Conservation (phyloP, 2,329 filamentous ascomycete genomes). For the Biscogniauxia sp. region DNA sequence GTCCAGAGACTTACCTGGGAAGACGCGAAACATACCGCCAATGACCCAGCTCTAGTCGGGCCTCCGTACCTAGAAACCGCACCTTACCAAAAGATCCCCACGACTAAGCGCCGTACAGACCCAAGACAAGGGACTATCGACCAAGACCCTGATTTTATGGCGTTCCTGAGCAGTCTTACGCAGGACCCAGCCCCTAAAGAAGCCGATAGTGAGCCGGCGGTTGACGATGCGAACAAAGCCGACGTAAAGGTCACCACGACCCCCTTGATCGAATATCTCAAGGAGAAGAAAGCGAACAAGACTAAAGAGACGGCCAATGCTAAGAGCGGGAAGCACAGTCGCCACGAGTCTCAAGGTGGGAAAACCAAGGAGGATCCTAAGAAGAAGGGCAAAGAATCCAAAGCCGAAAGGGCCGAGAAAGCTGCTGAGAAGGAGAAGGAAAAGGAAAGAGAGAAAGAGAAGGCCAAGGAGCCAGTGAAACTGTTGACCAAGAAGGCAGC, state of each 20-base stretch:
- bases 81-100: constrained; percentile 78
- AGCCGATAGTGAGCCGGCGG: constrained; percentile 43
- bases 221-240: constrained; percentile 48
- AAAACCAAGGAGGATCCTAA: constrained; percentile 54
- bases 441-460: constrained; percentile 35
- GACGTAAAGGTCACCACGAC: constrained; percentile 72
- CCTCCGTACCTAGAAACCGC: constrained; percentile 80
- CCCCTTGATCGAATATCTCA: constrained; percentile 83
- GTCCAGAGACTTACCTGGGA: constrained; percentile 71
- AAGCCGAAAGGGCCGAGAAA: constrained; percentile 62
- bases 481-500: constrained; percentile 60
- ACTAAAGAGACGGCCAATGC: constrained; percentile 55
- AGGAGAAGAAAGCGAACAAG: constrained; percentile 85
- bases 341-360: constrained; percentile 51
- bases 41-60: constrained; percentile 69
- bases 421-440: constrained; percentile 56
- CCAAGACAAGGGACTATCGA: constrained; percentile 91
- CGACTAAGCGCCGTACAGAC: constrained; percentile 72
- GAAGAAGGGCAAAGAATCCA: constrained; percentile 60
- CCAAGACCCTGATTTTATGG: constrained; percentile 92
- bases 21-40: constrained; percentile 76
- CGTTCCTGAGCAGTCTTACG: constrained; percentile 83
- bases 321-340: constrained; percentile 54
- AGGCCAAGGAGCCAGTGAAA: constrained; percentile 59
- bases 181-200: constrained; percentile 56